Evolutionary conservation across 768 basidiomycete genomes (phyloP).

Genomic region (Rhodotorula graminis): DNA sequence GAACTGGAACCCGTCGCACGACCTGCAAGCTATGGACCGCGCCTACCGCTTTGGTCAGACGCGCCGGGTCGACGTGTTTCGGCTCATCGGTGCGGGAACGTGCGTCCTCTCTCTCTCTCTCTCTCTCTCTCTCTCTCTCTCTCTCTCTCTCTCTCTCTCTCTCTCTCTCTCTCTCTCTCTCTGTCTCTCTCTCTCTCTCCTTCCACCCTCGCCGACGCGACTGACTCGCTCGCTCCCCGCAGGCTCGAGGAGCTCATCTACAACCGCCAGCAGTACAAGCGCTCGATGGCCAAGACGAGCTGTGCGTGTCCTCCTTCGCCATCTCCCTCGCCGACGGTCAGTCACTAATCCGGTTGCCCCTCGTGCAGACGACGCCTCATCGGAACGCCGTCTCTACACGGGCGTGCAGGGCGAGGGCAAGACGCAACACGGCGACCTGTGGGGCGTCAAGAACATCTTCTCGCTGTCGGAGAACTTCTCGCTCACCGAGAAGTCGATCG

Average conservation of each 20-base stretch:
- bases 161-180: background rate
- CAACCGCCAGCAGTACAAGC: slow-evolving; percentile 87
- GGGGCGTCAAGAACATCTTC: slow-evolving; percentile 81
- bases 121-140: background rate
- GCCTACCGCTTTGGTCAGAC: slow-evolving; percentile 64
- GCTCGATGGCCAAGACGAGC: background rate
- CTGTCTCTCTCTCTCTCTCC: too few species aligned
- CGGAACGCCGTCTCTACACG: slow-evolving; percentile 59
- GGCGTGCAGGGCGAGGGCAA: slow-evolving; percentile 72
- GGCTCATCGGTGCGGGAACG: slow-evolving; percentile 78
- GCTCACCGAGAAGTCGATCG: slow-evolving; percentile 72
- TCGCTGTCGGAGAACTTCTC: slow-evolving; percentile 64
- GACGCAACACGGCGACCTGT: slow-evolving; percentile 70
- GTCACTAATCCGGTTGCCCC: too few species aligned
- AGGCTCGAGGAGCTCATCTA: slow-evolving; percentile 78
- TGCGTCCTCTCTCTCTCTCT: background rate
- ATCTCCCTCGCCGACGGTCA: background rate
- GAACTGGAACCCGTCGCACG: slow-evolving; percentile 96
- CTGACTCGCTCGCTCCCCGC: background rate
- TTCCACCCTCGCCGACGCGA: accelerated
- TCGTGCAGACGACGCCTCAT: slow-evolving; percentile 11
- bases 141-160: background rate
- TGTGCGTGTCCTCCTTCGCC: slow-evolving; percentile 52
- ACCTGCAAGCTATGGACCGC: slow-evolving; percentile 58
- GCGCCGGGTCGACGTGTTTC: slow-evolving; percentile 75